These are phyloP conservation scores for Spergularia marina DNA, from an alignment of 148 eudicot genomes.

Conservation along the genomic window DNA sequence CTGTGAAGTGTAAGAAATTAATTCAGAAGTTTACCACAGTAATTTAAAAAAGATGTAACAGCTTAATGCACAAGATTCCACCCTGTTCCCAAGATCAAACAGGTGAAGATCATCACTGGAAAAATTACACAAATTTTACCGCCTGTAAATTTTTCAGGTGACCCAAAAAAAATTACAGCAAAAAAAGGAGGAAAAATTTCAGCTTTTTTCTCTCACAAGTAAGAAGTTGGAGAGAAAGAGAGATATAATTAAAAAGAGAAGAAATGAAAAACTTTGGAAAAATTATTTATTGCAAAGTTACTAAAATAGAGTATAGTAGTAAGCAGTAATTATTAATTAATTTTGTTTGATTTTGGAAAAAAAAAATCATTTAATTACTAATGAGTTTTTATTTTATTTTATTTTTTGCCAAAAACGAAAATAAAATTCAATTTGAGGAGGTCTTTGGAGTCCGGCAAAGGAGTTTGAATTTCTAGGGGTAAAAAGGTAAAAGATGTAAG, in stretches of 20 bases:
- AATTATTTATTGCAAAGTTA: conserved; percentile 9
- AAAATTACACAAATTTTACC: background rate
- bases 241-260: background rate
- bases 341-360: background rate
- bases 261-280: conserved; percentile 27
- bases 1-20: background rate
- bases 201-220: background rate
- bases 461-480: conserved; percentile 32
- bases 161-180: conserved; percentile 2
- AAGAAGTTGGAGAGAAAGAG: conserved; percentile 19
- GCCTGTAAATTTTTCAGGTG: conserved; percentile 10
- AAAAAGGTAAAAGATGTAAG: conserved; percentile 1
- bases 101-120: conserved; percentile 10
- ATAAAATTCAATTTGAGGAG: conserved; percentile 23
- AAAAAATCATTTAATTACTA: background rate
- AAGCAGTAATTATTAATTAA: conserved; percentile 20
- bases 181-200: background rate
- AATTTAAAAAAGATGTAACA: conserved; percentile 6
- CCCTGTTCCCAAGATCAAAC: conserved; percentile 25
- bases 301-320: conserved; percentile 23
- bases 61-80: conserved; percentile 21
- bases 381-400: background rate
- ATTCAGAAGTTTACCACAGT: conserved; percentile 27
- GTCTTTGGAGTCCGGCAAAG: conserved; percentile 35
- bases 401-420: conserved; percentile 19